Base-by-base conservation (phyloP, 164 flowering plant species). In the Nymphaea thermarum region DNA sequence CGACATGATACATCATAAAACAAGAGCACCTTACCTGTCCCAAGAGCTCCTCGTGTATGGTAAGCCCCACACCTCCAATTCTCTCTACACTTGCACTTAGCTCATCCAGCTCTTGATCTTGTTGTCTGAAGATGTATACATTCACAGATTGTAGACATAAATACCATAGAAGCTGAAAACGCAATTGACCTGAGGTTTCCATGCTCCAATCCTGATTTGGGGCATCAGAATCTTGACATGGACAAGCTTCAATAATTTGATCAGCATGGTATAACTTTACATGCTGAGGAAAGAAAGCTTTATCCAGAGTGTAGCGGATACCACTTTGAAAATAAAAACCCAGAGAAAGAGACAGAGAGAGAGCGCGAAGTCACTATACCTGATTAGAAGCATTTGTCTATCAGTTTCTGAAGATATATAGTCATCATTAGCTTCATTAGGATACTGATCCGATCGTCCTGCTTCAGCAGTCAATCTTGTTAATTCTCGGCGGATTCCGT, bases 91-190 rank as follows among this genome's bases (percentile, higher is more conserved):
- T 94, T 66, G 81, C 92, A 80, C 94, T 90, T 45, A 94, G 86
- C 77, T 87, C 96, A 82, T 94, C 99, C 73, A 94, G 76, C 71
- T 94, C 96, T 66, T 94, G 92, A 78, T 94, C 99, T 71, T 94
- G 99, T 76, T 77, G 93, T 87, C 98, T 94, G 71, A 69, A 77
- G 55, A 3, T 12, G 12, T 47, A 51, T 51, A 51, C 57, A 51
- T 3, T 51, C 57, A 51, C 57, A 2, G 57, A 51, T 15, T 8
- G 8, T 8, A 51, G 12, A 51, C 12, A 25, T 25, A 25, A 25
- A 25, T 25, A 25, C 36, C 36, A 25, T 25, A 25, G 36, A 25
- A 25, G 36, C 36, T 25, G 36, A 25, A 25, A 25, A 25, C 1
- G 36, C 36, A 25, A 25, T 25, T 25, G 36, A 25, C 36, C 36